phyloP scores from a whole-genome alignment of 2,329 filamentous ascomycete species.

The Fonsecaea nubica region DNA sequence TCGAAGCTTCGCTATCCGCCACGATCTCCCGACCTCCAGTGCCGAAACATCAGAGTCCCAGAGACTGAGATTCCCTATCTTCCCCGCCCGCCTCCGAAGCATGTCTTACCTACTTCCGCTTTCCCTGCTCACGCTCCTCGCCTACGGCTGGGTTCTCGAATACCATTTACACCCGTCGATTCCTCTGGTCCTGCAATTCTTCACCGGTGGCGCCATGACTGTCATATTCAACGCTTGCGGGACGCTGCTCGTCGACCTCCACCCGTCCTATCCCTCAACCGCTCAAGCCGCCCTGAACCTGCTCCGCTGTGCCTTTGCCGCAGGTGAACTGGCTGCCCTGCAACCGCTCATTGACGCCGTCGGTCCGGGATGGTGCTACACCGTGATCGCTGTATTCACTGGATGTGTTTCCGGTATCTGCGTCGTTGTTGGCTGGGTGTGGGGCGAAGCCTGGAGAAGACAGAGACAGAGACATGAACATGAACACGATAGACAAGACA shows the following conservation, averaged over 20 bases:
- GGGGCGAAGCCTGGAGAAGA: constrained; percentile 15
- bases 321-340: constrained; percentile 45
- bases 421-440: constrained; percentile 7
- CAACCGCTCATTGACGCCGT: constrained; percentile 46
- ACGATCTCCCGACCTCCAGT: constrained; percentile 41
- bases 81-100: constrained; percentile 42
- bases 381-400: constrained; percentile 36
- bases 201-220: constrained; percentile 47
- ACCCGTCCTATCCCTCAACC: constrained; percentile 45
- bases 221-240: constrained; percentile 47
- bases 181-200: constrained; percentile 49
- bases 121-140: constrained; percentile 41
- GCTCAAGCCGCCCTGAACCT: constrained; percentile 49
- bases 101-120: constrained; percentile 41
- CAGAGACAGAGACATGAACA: no score
- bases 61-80: constrained; percentile 48
- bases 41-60: constrained; percentile 37
- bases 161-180: constrained; percentile 43
- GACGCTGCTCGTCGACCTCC: constrained; percentile 49
- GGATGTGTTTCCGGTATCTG: not conserved
- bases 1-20: constrained; percentile 43
- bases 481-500: not conserved
- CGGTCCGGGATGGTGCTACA: constrained; percentile 43
- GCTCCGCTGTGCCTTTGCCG: constrained; percentile 47
- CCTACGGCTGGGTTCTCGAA: constrained; percentile 46